phyloP scores from a whole-genome alignment of 2,329 filamentous ascomycete species.

The Aspergillus quadricinctus region DNA sequence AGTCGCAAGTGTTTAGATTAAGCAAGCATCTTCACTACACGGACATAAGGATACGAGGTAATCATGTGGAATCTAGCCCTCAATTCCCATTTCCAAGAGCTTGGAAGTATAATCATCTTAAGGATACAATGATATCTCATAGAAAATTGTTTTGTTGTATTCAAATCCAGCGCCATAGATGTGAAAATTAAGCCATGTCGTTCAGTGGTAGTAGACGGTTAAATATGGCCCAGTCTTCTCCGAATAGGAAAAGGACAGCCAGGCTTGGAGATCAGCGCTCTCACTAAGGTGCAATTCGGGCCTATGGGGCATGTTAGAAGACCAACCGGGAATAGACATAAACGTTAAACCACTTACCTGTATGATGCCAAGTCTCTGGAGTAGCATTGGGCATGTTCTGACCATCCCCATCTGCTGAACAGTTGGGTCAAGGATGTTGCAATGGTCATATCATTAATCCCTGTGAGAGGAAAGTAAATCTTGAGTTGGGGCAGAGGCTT shows the following conservation, averaged over 20 bases:
- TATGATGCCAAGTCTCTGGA: conserved; percentile 6
- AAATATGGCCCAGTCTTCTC: neutral
- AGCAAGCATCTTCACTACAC: no score
- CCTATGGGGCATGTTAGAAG: neutral
- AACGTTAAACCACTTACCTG: conserved; percentile 4
- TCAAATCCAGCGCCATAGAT: no score
- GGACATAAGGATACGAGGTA: no score
- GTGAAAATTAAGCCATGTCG: no score
- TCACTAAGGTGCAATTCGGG: neutral
- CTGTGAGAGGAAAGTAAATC: conserved; percentile 11
- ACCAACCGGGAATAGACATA: neutral
- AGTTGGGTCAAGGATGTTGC: conserved; percentile 3
- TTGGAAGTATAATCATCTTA: no score
- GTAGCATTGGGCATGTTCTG: conserved; percentile 5
- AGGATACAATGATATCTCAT: no score
- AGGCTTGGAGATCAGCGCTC: neutral
- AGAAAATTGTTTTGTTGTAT: no score
- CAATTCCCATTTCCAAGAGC: no score
- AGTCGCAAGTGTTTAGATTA: no score
- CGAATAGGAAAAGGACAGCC: neutral
- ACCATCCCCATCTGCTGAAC: conserved; percentile 2
- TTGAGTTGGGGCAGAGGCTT: conserved; percentile 3
- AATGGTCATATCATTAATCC: conserved; percentile 7
- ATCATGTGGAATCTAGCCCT: no score
- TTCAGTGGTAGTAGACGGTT: neutral